Evolutionary conservation across 768 basidiomycete species (phyloP).

Genomic region (Lenzites betulinus): DNA sequence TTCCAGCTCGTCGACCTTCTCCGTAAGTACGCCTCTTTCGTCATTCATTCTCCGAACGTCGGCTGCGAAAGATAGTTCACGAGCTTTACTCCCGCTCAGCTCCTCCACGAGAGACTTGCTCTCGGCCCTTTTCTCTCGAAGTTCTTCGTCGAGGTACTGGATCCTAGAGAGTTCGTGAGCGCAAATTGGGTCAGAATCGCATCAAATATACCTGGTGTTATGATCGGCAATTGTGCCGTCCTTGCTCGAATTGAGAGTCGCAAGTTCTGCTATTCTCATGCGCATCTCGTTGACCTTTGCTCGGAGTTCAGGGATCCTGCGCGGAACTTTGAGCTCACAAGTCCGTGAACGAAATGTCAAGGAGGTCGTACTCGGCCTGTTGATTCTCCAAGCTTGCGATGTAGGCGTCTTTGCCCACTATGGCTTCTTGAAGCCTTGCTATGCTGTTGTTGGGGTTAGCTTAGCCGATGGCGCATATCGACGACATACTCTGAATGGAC

Average conservation of each 20-base stretch:
- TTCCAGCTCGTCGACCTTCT: background rate
- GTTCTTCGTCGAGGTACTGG: conserved; percentile 13
- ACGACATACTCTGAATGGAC: conserved; percentile 18
- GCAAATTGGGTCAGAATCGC: background rate
- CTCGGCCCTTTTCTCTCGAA: background rate
- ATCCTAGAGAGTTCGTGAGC: background rate
- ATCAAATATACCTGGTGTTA: background rate
- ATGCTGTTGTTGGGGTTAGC: background rate
- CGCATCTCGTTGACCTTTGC: background rate
- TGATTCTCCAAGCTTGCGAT: conserved; percentile 10
- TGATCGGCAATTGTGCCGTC: background rate
- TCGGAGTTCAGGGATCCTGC: background rate
- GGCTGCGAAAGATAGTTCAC: conserved; percentile 4
- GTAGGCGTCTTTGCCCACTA: background rate
- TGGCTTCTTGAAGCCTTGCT: background rate
- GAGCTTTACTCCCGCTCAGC: conserved; percentile 8
- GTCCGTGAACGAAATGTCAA: background rate
- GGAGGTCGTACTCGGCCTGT: conserved; percentile 17
- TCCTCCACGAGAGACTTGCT: background rate
- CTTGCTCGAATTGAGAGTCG: background rate
- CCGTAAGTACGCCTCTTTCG: background rate
- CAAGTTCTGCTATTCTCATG: conserved; percentile 7
- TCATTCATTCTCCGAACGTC: background rate
- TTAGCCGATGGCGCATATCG: background rate
- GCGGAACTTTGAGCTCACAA: background rate